A percentile compares a stretch with the other conserved stretches of the same genome.
These are phyloP conservation scores for Rhinocladiella mackenziei DNA, from an alignment of 2,329 filamentous ascomycete species.

Conservation along the genomic window DNA sequence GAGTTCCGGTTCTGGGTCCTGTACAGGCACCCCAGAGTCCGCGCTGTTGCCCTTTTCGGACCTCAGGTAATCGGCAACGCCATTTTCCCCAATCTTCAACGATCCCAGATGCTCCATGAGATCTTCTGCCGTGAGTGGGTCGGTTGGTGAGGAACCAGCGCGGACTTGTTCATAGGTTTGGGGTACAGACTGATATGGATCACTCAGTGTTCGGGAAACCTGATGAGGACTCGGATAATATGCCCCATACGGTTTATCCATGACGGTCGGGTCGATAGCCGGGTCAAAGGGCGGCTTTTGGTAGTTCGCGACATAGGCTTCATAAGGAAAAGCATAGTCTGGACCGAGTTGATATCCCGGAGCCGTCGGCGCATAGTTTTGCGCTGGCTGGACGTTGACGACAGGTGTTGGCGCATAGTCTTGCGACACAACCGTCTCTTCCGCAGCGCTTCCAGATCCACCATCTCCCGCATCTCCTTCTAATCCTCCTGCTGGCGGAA, in stretches of 20 bases:
- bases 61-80: constrained; percentile 83
- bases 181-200: constrained; percentile 12
- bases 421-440: constrained; percentile 10
- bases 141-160: constrained; percentile 43
- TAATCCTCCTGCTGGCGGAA: constrained; percentile 77
- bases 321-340: constrained; percentile 14
- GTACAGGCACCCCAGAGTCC: constrained; percentile 56
- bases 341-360: constrained; percentile 12
- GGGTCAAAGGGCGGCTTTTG: constrained; percentile 16
- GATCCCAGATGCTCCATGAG: constrained; percentile 78
- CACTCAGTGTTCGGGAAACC: constrained; percentile 9
- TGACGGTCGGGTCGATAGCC: background rate
- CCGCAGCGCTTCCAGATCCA: constrained; percentile 5
- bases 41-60: constrained; percentile 51
- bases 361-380: constrained; percentile 16
- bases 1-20: constrained; percentile 71
- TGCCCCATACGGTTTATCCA: constrained; percentile 14
- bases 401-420: constrained; percentile 7
- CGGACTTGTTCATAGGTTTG: constrained; percentile 15
- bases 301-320: constrained; percentile 19
- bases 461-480: constrained; percentile 50
- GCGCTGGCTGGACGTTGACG: constrained; percentile 14
- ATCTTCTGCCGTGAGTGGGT: constrained; percentile 64
- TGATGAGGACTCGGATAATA: constrained; percentile 19
- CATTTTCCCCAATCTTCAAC: constrained; percentile 79